These are phyloP conservation scores for Vitrella brassicaformis DNA, from an alignment of 73 alveolate genomes.

Conservation along the genomic window DNA sequence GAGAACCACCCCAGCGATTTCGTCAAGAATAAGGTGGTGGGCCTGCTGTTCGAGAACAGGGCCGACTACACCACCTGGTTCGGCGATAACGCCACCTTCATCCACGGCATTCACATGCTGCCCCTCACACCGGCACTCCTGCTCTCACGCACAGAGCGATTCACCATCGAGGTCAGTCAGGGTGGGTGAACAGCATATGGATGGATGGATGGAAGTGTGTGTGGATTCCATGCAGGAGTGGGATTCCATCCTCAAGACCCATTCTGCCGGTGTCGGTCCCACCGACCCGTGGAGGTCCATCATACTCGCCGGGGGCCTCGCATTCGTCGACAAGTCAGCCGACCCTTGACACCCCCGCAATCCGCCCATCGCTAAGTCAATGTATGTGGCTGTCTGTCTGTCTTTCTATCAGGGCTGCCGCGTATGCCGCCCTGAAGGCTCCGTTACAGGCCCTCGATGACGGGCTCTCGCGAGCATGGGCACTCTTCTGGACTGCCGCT, in stretches of 20 bases:
- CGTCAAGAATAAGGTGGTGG: conserved; percentile 16
- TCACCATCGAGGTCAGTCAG: conserved; percentile 1
- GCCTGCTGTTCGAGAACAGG: not conserved
- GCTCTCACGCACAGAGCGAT: conserved; percentile 7
- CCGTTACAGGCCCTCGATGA: conserved; percentile 8
- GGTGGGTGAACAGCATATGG: not conserved
- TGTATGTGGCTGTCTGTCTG: conserved; percentile 6
- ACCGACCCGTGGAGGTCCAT: conserved; percentile 25
- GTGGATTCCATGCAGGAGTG: conserved; percentile 9
- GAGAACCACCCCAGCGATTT: conserved; percentile 18
- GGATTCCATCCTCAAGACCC: conserved; percentile 17
- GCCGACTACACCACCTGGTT: not conserved
- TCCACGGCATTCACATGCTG: conserved; percentile 26
- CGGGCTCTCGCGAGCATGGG: conserved; percentile 10
- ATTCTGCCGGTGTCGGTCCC: conserved; percentile 9
- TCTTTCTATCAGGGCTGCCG: conserved; percentile 9
- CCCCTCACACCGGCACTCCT: conserved; percentile 20
- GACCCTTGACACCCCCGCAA: not conserved
- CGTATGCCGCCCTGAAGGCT: conserved; percentile 10
- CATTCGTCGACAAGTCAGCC: not conserved
- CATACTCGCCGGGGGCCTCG: not conserved
- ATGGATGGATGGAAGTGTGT: too few species aligned
- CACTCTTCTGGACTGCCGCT: conserved; percentile 10
- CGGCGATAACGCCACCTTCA: not conserved
- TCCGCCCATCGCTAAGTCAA: not conserved